phyloP scores from a whole-genome alignment of 805 yeast species.

The Saccharomycopsis synnaedendra region DNA sequence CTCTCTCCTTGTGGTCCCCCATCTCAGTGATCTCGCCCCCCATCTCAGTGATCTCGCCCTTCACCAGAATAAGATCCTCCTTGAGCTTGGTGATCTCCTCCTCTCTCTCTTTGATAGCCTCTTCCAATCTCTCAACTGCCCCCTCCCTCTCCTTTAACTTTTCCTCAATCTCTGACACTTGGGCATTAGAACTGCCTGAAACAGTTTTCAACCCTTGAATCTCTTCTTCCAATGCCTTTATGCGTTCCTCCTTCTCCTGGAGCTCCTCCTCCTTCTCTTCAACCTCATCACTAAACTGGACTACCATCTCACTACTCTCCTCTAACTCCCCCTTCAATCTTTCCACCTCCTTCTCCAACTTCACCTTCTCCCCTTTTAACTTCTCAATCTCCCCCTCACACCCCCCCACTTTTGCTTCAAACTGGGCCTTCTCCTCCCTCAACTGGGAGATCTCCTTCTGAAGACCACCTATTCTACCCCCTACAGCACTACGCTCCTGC shows the following conservation, averaged over 20 bases:
- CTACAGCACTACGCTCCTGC: background rate
- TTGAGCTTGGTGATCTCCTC: too few relatives aligned
- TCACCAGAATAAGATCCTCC: too few relatives aligned
- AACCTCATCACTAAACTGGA: background rate
- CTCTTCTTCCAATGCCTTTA: too few relatives aligned
- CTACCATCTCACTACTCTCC: background rate
- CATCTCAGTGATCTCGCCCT: too few relatives aligned
- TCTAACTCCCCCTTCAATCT: background rate
- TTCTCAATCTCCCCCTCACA: background rate
- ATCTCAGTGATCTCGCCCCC: too few relatives aligned
- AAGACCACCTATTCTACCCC: background rate
- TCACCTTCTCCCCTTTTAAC: background rate
- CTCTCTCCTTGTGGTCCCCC: background rate
- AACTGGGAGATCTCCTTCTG: background rate
- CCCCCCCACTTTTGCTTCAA: background rate
- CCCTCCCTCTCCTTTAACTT: background rate
- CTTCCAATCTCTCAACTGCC: background rate
- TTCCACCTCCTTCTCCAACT: background rate
- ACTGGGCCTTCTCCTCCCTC: slow-evolving; percentile 1
- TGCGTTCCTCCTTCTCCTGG: too few relatives aligned
- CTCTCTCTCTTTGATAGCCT: too few relatives aligned
- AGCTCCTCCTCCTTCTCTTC: background rate
- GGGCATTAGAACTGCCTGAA: background rate
- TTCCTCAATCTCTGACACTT: background rate
- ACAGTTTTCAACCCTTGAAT: too few relatives aligned